A percentile compares a stretch with the other conserved stretches of the same genome.
Conservation (phyloP, 1,139 yeast species). For the Suhomyces ambrosiae region DNA sequence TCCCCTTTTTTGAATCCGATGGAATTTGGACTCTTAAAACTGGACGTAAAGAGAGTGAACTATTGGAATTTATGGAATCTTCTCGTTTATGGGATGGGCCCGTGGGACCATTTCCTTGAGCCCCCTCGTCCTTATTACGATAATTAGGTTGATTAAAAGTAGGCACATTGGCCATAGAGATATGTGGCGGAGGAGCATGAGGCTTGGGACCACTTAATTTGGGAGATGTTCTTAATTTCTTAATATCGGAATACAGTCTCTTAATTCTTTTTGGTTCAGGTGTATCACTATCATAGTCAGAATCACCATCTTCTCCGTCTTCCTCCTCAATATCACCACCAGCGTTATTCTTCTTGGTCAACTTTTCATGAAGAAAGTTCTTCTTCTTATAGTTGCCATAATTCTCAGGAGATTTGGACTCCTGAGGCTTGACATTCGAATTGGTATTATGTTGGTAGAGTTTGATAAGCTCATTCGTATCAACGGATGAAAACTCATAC, state of each 20-base stretch:
- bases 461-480: slow-evolving; percentile 60
- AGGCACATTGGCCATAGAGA: slow-evolving; percentile 33
- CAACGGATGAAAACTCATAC: slow-evolving; percentile 79
- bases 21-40: slow-evolving; percentile 56
- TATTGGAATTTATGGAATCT: slow-evolving; percentile 15
- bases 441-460: slow-evolving; percentile 41
- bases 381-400: slow-evolving; percentile 51
- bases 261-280: slow-evolving; percentile 33
- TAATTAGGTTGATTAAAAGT: slow-evolving; percentile 27
- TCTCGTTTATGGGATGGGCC: slow-evolving; percentile 15
- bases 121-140: slow-evolving; percentile 13
- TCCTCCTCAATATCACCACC: slow-evolving; percentile 18
- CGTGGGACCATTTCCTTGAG: not conserved
- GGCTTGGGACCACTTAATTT: slow-evolving; percentile 12
- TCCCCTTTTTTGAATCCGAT: slow-evolving; percentile 33
- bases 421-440: slow-evolving; percentile 45
- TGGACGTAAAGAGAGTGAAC: slow-evolving; percentile 37
- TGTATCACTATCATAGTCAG: slow-evolving; percentile 33
- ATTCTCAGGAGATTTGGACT: slow-evolving; percentile 61
- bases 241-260: slow-evolving; percentile 15
- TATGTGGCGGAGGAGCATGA: slow-evolving; percentile 29
- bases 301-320: slow-evolving; percentile 28
- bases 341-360: slow-evolving; percentile 11
- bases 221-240: slow-evolving; percentile 7
- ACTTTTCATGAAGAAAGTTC: slow-evolving; percentile 16